Base-by-base conservation (phyloP, 2,329 filamentous ascomycete genomes). In the Penicillium crustosum region DNA sequence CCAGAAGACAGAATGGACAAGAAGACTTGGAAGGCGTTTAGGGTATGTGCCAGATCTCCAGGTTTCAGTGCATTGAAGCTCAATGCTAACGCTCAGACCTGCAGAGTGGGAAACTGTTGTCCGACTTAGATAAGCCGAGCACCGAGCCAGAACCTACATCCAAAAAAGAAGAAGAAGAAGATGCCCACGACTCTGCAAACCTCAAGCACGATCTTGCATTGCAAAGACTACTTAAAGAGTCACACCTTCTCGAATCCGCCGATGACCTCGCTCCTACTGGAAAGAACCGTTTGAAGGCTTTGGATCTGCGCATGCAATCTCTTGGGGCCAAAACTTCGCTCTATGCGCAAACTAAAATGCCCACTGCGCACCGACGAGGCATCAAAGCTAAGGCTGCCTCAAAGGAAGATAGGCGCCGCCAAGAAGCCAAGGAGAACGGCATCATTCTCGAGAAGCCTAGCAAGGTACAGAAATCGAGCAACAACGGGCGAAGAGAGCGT, bases 161-260 rank as follows among this genome's bases (percentile, higher is more conserved):
- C 25, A 68, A 72, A 36, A 64, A 70, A 19, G 75, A 72, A 62
- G 72, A 80, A 31, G 76, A 82, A 58, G 77, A 89, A 69, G 84
- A 88, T 69, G 82, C 83, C 51, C 81, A 81, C 19, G 86, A 89
- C 70, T 74, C 80, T 25, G 74, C 79, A 12, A 89, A 96, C 61
- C 82, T 97, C 19, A 92, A 93, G 73, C 93, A 97, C 74, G 94
- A 97, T 74, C 86, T 96, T 53, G 93, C 91, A 39, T 86, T 99
- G 15, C 93, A 97, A 74, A 88, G 92, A 47, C 86, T 99, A 41
- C 86, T 99, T 57, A 84, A 88, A 66, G 94, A 99, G 81, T 97
- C 93, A 0, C 92, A 96, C 76, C 87, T 97, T 60, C 86, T 97
- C 57, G 83, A 86, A 48, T 79, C 83, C 0, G 79, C 82, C 15